Conservation (phyloP, 2,329 filamentous ascomycete species). For the Arthroderma sp. region DNA sequence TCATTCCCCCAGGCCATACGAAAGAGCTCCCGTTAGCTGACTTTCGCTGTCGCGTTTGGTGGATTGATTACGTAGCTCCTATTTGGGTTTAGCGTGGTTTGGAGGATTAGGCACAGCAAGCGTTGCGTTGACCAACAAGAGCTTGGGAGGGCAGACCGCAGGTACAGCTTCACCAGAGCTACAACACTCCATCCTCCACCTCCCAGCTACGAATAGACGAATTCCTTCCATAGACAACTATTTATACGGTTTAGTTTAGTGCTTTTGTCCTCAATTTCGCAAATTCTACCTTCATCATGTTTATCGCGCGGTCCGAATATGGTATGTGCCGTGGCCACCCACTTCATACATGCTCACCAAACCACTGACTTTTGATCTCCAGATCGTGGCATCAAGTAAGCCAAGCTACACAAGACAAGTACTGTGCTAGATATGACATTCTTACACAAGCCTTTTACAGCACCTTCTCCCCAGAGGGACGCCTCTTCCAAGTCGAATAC, state of each 20-base stretch:
- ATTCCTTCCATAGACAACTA: too few species aligned
- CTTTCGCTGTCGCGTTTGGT: neutral
- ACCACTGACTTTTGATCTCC: slow-evolving; percentile 24
- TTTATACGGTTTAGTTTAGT: too few species aligned
- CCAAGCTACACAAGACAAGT: slow-evolving; percentile 14
- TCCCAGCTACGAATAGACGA: too few species aligned
- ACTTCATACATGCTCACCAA: too few species aligned
- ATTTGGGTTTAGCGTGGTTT: slow-evolving; percentile 14
- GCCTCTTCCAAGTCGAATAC: slow-evolving; percentile 99
- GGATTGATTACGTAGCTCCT: slow-evolving; percentile 5
- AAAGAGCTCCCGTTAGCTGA: too few species aligned
- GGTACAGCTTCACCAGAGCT: too few species aligned
- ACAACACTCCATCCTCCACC: too few species aligned
- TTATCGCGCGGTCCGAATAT: slow-evolving; percentile 99
- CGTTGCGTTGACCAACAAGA: slow-evolving; percentile 11
- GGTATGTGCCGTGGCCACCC: slow-evolving; percentile 45
- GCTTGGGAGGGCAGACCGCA: neutral
- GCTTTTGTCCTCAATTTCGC: slow-evolving; percentile 6
- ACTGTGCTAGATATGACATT: slow-evolving; percentile 6
- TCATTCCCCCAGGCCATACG: neutral
- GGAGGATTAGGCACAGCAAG: slow-evolving; percentile 10
- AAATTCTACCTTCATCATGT: slow-evolving; percentile 57
- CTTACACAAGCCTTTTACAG: slow-evolving; percentile 34
- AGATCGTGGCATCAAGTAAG: slow-evolving; percentile 98
- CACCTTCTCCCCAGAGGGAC: slow-evolving; percentile 99